Evolutionary conservation across 164 flowering plant species (phyloP), one percentile per base, ranked within the genome.

Genomic region (Nymphaea thermarum): DNA sequence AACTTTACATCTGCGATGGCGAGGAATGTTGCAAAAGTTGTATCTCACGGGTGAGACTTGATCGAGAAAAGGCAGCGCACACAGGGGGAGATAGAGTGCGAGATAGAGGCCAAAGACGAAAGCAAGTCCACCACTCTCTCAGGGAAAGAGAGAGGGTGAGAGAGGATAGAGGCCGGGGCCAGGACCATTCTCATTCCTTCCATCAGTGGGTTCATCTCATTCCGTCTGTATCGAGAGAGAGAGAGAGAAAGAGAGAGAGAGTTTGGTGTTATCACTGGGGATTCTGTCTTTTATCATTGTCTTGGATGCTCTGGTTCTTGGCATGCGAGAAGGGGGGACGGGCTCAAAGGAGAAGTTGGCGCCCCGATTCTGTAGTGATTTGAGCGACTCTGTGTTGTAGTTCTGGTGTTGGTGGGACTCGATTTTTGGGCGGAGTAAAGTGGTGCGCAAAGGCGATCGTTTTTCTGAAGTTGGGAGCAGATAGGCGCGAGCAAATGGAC

Each of bases 401-500:
- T 25, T 25, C 36, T 25, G 36, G 36, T 51, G 57, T 51, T 51
- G 15, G 57, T 7, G 57, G 0, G 36, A 0, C 57, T 51, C 57
- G 3, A 25, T 25, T 51, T 5, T 51, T 51, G 57, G 57, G 57
- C 8, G 14, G 57, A 51, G 14, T 10, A 51, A 51, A 51, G 57
- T 15, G 14, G 57, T 51, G 57, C 12, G 36, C 36, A 25, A 25
- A 25, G 36, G 36, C 36, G 36, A 25, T 25, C 36, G 36, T 25
- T 25, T 25, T 25, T 25, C 36, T 25, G 55, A 41, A 17, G 62
- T 59, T 16, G 57, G 67, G 69, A 1, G 36, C 36, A 25, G 36
- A 25, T 25, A 25, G 36, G 55, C 42, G 47, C 16, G 64, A 43
- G 51, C 68, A 47, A 71, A 87, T 89, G 91, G 89, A 89, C 47